phyloP scores from a whole-genome alignment of 345 rosid species.

The Hypericum perforatum region DNA sequence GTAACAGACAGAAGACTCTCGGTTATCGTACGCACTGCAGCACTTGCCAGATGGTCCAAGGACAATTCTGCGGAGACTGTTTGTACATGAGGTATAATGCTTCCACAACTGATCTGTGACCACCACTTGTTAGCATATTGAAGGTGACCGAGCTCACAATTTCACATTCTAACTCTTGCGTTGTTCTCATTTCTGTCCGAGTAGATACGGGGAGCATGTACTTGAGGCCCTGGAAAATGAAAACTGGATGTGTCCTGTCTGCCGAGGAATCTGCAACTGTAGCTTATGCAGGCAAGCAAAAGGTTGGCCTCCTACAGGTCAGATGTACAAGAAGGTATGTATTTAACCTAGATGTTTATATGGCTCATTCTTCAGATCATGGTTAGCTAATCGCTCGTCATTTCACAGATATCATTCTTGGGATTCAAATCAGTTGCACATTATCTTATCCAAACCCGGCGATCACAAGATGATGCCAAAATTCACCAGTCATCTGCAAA shows the following conservation, averaged over 20 bases:
- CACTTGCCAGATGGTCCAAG: slow-evolving; percentile 24
- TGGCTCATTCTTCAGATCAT: background rate
- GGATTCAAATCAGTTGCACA: slow-evolving; percentile 36
- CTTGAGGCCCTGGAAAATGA: slow-evolving; percentile 25
- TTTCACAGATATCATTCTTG: slow-evolving; percentile 17
- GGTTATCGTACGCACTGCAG: slow-evolving; percentile 25
- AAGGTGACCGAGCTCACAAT: background rate
- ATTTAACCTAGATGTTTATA: background rate
- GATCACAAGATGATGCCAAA: too few relatives aligned
- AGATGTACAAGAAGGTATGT: slow-evolving; percentile 22
- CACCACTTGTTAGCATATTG: background rate
- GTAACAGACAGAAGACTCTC: slow-evolving; percentile 26
- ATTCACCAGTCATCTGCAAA: too few relatives aligned
- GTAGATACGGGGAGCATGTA: slow-evolving; percentile 34
- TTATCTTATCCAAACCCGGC: slow-evolving; percentile 27
- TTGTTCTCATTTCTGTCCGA: background rate
- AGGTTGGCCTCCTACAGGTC: slow-evolving; percentile 28
- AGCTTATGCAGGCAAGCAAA: slow-evolving; percentile 21
- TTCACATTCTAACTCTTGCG: background rate
- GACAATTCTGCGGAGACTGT: slow-evolving; percentile 36
- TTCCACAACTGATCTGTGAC: background rate
- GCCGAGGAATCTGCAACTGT: slow-evolving; percentile 35
- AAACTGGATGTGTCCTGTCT: slow-evolving; percentile 32
- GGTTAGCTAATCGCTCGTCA: background rate
- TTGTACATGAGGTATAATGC: slow-evolving; percentile 22